Evolutionary conservation across 345 rosid species (phyloP).

Genomic region (Geranium brycei): DNA sequence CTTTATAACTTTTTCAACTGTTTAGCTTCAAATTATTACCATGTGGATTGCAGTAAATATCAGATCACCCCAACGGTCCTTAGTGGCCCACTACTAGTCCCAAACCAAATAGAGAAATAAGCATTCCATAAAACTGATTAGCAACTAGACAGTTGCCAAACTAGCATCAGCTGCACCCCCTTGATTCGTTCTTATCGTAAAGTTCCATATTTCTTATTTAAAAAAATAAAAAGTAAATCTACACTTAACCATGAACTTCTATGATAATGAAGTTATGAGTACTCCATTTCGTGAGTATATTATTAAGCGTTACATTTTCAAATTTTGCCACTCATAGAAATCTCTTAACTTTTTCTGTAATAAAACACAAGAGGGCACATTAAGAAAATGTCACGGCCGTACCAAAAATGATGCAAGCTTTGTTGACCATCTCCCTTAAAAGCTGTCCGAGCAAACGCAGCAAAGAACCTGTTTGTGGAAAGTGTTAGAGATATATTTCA

Average conservation of each 20-base stretch:
- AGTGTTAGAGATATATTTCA: not conserved
- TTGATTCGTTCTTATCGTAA: too few species aligned
- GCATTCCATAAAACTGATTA: too few species aligned
- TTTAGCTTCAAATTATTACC: not conserved
- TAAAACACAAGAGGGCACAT: not conserved
- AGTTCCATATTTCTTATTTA: too few species aligned
- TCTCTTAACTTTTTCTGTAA: not conserved
- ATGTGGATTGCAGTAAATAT: not conserved
- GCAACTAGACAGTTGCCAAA: too few species aligned
- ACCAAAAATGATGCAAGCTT: slow-evolving; percentile 96
- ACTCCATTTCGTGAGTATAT: not conserved
- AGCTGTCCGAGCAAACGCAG: slow-evolving; percentile 83
- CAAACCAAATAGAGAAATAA: too few species aligned
- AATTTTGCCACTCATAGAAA: too few species aligned
- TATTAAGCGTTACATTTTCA: not conserved
- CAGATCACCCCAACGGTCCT: not conserved
- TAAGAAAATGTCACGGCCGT: slow-evolving; percentile 7
- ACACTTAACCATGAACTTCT: not conserved
- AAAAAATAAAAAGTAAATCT: too few species aligned
- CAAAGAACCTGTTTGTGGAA: slow-evolving; percentile 60
- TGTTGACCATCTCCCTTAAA: slow-evolving; percentile 90
- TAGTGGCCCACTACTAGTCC: not conserved
- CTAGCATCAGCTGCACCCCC: too few species aligned
- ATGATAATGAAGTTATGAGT: not conserved
- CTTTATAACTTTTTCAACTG: not conserved